Conservation (phyloP, 1,284 basidiomycete genomes). For the Malassezia equina region DNA sequence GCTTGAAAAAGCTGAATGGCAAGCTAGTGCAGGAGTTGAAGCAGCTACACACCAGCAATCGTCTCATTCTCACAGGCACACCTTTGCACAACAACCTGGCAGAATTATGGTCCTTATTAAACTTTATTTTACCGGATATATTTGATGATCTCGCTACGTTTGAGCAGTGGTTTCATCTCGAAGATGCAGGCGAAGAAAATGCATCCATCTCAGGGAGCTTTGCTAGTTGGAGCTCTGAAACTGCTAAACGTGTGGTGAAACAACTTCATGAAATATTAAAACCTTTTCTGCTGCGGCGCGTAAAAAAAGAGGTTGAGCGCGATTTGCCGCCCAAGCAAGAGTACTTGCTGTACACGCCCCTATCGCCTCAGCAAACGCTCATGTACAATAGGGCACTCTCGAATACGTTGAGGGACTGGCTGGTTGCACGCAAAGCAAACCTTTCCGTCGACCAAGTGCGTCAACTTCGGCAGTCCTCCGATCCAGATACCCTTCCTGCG, state of each 20-base stretch:
- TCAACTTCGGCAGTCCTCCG: neutral
- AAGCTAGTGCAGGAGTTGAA: conserved; percentile 77
- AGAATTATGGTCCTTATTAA: conserved; percentile 87
- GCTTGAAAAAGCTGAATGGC: conserved; percentile 84
- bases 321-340: conserved; percentile 43
- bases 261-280: conserved; percentile 44
- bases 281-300: conserved; percentile 40
- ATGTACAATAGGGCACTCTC: conserved; percentile 61
- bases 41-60: conserved; percentile 68
- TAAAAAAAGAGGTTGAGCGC: conserved; percentile 40
- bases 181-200: neutral
- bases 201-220: conserved; percentile 17
- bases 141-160: conserved; percentile 82
- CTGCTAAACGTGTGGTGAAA: conserved; percentile 52
- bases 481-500: neutral
- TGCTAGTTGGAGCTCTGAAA: conserved; percentile 51
- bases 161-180: conserved; percentile 61
- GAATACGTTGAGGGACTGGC: conserved; percentile 30
- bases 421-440: conserved; percentile 35
- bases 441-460: neutral
- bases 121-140: conserved; percentile 60
- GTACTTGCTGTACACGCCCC: conserved; percentile 76
- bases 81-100: conserved; percentile 87
- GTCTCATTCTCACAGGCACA: conserved; percentile 87
- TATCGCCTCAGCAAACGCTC: conserved; percentile 69